These are phyloP conservation scores for Lichenothelia convexa DNA, from an alignment of 495 filamentous ascomycete genomes.

Conservation along the genomic window DNA sequence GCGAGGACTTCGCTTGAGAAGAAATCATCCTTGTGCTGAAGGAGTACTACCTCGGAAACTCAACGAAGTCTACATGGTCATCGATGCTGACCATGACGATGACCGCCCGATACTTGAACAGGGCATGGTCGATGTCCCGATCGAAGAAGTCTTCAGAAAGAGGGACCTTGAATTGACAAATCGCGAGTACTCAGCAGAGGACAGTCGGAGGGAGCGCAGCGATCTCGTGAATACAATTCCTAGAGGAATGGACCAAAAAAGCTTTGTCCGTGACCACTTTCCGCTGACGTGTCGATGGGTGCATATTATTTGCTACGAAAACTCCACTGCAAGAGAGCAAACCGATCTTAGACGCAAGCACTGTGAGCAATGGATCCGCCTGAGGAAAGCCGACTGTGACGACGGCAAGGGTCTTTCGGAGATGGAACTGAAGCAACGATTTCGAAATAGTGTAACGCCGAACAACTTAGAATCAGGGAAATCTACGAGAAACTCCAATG, in stretches of 20 bases:
- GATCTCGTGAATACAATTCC: slow-evolving; percentile 12
- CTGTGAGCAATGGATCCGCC: too few species aligned
- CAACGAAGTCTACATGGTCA: slow-evolving; percentile 37
- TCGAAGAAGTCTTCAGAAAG: slow-evolving; percentile 16
- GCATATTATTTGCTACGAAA: not conserved
- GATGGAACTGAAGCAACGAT: too few species aligned
- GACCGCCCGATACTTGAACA: slow-evolving; percentile 21
- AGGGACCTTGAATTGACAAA: slow-evolving; percentile 36
- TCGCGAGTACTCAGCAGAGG: slow-evolving; percentile 21
- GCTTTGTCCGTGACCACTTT: slow-evolving; percentile 7
- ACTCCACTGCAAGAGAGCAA: not conserved
- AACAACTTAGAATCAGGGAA: too few species aligned
- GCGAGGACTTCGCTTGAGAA: slow-evolving; percentile 10
- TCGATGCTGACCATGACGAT: slow-evolving; percentile 27
- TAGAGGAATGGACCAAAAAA: slow-evolving; percentile 21
- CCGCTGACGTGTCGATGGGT: slow-evolving; percentile 13
- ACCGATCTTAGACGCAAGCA: too few species aligned
- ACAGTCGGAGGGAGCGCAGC: not conserved
- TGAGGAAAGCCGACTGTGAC: too few species aligned
- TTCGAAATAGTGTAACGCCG: too few species aligned
- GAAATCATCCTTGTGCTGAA: too few species aligned
- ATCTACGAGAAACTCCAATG: too few species aligned
- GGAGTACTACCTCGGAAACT: slow-evolving; percentile 8
- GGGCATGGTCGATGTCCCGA: slow-evolving; percentile 24
- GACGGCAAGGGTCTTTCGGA: too few species aligned